phyloP scores from a whole-genome alignment of 1,284 basidiomycete species.

The Malassezia equina region DNA sequence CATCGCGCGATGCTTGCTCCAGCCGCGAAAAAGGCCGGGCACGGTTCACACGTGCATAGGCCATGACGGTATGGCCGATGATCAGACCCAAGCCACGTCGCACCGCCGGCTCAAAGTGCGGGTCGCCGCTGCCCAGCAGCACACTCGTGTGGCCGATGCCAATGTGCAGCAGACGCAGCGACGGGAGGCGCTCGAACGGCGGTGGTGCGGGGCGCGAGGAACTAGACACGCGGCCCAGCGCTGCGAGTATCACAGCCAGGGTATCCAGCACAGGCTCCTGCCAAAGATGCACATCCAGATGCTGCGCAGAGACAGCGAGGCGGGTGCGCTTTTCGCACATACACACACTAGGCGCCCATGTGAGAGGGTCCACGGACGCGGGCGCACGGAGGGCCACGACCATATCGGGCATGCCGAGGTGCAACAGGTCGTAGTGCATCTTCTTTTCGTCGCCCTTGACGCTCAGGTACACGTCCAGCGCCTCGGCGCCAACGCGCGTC shows the following conservation, averaged over 20 bases:
- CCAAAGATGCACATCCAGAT: conserved; percentile 14
- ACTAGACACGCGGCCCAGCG: neutral
- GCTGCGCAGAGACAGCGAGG: neutral
- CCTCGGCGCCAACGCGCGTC: neutral
- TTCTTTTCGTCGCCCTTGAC: neutral
- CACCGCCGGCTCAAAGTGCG: conserved; percentile 8
- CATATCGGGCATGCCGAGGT: neutral
- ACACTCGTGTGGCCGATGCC: neutral
- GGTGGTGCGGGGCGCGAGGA: no score
- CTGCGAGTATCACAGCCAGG: neutral
- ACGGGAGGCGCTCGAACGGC: conserved; percentile 3
- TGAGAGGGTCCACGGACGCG: neutral
- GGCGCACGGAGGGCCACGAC: neutral
- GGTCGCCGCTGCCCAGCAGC: conserved; percentile 4
- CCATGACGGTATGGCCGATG: conserved; percentile 6
- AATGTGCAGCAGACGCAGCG: neutral
- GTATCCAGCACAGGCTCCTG: conserved; percentile 2
- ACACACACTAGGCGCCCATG: conserved; percentile 1
- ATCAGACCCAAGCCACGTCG: conserved; percentile 11
- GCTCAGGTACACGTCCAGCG: conserved; percentile 10
- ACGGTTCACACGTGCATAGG: conserved; percentile 2
- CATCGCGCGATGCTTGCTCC: neutral
- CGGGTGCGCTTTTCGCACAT: neutral
- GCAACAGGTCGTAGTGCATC: conserved; percentile 7
- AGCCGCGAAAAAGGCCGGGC: neutral